Evolutionary conservation across 2,329 filamentous ascomycete genomes (phyloP).

Genomic region (Cordyceps tenuipes): DNA sequence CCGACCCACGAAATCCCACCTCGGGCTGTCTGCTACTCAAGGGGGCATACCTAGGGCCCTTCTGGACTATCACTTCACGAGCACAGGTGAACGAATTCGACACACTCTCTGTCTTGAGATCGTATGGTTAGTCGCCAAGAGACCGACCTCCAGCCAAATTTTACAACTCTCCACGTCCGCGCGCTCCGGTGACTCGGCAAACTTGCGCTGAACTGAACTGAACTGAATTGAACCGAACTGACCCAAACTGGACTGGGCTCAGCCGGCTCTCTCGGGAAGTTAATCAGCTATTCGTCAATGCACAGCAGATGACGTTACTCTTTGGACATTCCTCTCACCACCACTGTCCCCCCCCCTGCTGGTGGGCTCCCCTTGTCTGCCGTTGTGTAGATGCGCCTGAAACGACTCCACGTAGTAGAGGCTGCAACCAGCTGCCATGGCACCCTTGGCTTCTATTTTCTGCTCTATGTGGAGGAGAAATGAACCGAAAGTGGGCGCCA

Average conservation of each 20-base stretch:
- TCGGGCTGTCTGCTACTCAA: background rate
- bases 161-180: background rate
- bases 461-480: background rate
- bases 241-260: background rate
- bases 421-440: background rate
- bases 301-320: background rate
- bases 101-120: background rate
- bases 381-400: conserved; percentile 3
- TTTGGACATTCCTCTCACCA: background rate
- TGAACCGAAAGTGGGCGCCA: background rate
- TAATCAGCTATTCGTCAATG: background rate
- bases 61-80: background rate
- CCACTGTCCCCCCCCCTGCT: background rate
- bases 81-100: background rate
- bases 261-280: background rate
- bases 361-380: background rate
- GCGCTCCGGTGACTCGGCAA: background rate
- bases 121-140: background rate
- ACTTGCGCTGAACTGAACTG: background rate
- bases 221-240: background rate
- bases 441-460: background rate
- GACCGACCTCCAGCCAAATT: background rate
- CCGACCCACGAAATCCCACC: background rate
- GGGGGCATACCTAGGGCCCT: background rate
- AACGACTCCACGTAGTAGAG: background rate